phyloP scores from a whole-genome alignment of 129 eudicot species.

The Ambrosia artemisiifolia region DNA sequence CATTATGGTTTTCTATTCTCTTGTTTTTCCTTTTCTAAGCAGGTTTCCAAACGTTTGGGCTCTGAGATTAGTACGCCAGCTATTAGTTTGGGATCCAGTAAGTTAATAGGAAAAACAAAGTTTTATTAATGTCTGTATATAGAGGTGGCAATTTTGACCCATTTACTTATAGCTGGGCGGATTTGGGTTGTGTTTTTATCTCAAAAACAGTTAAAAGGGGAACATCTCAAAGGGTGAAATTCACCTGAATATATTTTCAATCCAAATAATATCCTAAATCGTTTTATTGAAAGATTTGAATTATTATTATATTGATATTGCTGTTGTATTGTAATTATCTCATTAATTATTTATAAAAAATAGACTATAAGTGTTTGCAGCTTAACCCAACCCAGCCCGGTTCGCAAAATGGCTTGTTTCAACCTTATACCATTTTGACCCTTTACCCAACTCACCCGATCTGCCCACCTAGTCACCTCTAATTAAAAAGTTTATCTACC shows the following conservation, averaged over 20 bases:
- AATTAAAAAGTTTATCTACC: neutral
- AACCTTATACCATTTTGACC: neutral
- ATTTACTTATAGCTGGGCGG: neutral
- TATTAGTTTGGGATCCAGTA: constrained; percentile 91
- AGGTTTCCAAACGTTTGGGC: constrained; percentile 96
- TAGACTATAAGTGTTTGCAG: neutral
- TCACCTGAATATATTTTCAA: neutral
- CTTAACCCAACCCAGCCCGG: neutral
- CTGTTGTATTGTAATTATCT: neutral
- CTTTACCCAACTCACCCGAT: too few species aligned
- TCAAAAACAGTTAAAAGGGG: constrained; percentile 7
- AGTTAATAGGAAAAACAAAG: constrained; percentile 22
- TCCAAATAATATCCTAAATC: neutral
- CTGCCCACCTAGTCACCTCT: neutral
- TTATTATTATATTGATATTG: neutral
- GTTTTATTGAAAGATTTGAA: neutral
- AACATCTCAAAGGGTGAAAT: neutral
- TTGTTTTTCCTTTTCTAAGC: constrained; percentile 22
- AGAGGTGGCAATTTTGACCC: neutral
- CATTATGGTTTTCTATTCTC: neutral
- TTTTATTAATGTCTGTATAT: neutral
- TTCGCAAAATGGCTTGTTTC: neutral
- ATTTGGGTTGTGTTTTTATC: neutral
- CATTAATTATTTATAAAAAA: neutral
- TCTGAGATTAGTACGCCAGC: constrained; percentile 88